phyloP scores from a whole-genome alignment of 2,329 filamentous ascomycete genomes.

The Colletotrichum acutatum region DNA sequence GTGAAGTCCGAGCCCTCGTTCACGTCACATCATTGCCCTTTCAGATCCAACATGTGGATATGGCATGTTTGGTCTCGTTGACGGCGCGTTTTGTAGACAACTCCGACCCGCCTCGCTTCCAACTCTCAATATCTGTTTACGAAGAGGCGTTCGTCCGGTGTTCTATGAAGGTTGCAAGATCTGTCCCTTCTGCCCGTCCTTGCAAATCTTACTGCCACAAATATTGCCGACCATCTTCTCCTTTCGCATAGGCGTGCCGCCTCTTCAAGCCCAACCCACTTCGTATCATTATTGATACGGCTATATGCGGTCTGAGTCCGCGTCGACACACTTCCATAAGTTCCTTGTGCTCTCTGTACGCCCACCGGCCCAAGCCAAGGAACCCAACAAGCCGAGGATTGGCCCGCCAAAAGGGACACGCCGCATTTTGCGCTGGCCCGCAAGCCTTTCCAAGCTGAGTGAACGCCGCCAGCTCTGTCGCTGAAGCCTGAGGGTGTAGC shows the following conservation, averaged over 20 bases:
- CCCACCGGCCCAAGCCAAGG: background rate
- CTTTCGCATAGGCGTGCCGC: background rate
- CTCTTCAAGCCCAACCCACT: background rate
- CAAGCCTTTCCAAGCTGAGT: background rate
- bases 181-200: too few species aligned
- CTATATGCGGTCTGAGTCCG: background rate
- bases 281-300: background rate
- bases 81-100: background rate
- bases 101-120: background rate
- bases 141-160: slow-evolving; percentile 13
- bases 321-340: background rate
- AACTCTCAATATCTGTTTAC: background rate
- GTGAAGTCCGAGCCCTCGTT: slow-evolving; percentile 7
- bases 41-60: background rate
- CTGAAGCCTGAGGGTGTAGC: background rate
- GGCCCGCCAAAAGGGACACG: background rate
- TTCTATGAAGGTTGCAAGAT: background rate
- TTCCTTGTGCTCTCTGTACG: background rate
- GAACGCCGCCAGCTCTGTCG: background rate
- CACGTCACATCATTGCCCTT: background rate
- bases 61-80: background rate
- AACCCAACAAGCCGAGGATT: background rate
- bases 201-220: background rate
- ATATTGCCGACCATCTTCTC: background rate
- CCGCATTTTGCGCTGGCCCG: background rate